phyloP scores from a whole-genome alignment of 2,329 filamentous ascomycete species.

The Trichophyton benhamiae region DNA sequence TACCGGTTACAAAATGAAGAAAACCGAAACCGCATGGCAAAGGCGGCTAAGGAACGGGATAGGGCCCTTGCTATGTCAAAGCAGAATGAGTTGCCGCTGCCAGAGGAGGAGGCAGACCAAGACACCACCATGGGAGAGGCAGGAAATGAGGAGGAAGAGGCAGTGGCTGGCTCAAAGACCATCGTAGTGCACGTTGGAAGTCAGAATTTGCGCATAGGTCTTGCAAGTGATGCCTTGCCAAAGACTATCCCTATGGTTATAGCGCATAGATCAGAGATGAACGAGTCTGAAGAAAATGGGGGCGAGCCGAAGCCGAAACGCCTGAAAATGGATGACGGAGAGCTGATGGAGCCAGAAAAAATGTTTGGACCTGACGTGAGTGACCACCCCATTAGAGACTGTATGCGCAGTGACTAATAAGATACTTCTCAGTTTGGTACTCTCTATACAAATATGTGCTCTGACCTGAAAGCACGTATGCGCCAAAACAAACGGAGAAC shows the following conservation, averaged over 20 bases:
- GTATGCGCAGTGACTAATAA: neutral
- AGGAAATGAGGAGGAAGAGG: conserved; percentile 43
- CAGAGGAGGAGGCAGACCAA: conserved; percentile 31
- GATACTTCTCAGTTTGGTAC: conserved; percentile 39
- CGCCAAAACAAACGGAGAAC: conserved; percentile 88
- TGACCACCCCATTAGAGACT: neutral
- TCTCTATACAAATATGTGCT: conserved; percentile 66
- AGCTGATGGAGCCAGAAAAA: conserved; percentile 51
- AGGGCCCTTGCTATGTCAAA: conserved; percentile 66
- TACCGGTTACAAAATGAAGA: conserved; percentile 81
- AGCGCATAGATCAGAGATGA: conserved; percentile 62
- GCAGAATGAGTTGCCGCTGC: conserved; percentile 51
- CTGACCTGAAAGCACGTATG: conserved; percentile 82
- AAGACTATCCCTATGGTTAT: conserved; percentile 91
- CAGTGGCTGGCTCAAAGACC: conserved; percentile 69
- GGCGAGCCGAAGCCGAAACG: conserved; percentile 64
- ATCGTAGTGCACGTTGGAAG: conserved; percentile 93
- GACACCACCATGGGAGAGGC: conserved; percentile 47
- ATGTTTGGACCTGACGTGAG: conserved; percentile 76
- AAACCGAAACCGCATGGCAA: conserved; percentile 67
- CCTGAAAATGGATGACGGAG: conserved; percentile 44
- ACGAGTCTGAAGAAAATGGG: conserved; percentile 72
- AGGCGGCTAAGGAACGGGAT: conserved; percentile 77
- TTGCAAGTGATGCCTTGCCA: conserved; percentile 89
- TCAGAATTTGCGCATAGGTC: conserved; percentile 84